phyloP scores from a whole-genome alignment of 1,284 basidiomycete genomes.

The Peniophora sp. region DNA sequence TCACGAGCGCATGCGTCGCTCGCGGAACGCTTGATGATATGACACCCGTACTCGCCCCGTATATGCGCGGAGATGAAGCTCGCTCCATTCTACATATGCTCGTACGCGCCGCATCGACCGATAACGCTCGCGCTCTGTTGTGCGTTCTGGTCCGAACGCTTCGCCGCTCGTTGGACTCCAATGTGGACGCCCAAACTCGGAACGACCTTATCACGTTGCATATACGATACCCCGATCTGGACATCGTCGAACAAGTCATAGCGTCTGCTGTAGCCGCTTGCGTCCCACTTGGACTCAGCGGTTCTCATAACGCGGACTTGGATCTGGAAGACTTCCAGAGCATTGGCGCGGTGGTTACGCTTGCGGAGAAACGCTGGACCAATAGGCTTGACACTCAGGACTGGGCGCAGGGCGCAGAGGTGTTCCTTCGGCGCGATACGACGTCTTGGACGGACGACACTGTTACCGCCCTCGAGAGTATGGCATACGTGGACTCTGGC shows the following conservation, averaged over 20 bases:
- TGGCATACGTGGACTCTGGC: constrained; percentile 31
- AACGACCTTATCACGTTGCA: constrained; percentile 15
- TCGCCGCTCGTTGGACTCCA: not conserved
- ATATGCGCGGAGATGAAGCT: too few species aligned
- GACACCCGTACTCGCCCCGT: too few species aligned
- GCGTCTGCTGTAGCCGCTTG: constrained; percentile 29
- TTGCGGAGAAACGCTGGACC: constrained; percentile 5
- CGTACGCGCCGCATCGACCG: too few species aligned
- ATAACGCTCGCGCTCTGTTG: too few species aligned
- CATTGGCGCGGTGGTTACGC: too few species aligned
- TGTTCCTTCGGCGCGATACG: constrained; percentile 24
- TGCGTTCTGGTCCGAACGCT: too few species aligned
- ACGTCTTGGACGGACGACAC: constrained; percentile 33
- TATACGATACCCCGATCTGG: constrained; percentile 25
- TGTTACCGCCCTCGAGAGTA: constrained; percentile 26
- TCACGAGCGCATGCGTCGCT: too few species aligned
- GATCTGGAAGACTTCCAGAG: too few species aligned
- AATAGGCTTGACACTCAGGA: constrained; percentile 17
- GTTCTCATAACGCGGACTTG: constrained; percentile 11
- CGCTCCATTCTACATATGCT: too few species aligned
- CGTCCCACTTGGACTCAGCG: constrained; percentile 36
- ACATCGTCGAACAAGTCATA: constrained; percentile 39
- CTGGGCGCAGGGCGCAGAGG: constrained; percentile 17
- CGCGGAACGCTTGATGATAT: too few species aligned
- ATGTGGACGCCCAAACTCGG: constrained; percentile 2